A percentile compares a stretch with the other conserved stretches of the same genome.
phyloP scores from a whole-genome alignment of 192 early-diverging fungal genomes.

The Umbelopsis vinacea region DNA sequence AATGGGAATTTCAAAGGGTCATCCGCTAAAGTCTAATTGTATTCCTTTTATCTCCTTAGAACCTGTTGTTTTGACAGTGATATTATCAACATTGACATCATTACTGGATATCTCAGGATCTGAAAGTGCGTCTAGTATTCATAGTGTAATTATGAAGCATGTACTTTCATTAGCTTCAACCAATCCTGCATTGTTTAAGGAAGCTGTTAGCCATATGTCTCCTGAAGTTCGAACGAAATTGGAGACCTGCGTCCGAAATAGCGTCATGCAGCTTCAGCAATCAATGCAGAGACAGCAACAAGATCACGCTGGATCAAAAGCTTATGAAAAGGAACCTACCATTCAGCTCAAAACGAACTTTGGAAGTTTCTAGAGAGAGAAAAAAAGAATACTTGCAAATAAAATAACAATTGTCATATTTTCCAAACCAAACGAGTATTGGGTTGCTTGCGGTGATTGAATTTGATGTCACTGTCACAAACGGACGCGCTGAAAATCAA shows the following conservation, averaged over 20 bases:
- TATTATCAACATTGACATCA: slow-evolving; percentile 51
- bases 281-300: slow-evolving; percentile 42
- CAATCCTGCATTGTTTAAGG: slow-evolving; percentile 47
- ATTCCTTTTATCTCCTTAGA: slow-evolving; percentile 28
- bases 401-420: not conserved
- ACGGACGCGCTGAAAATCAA: slow-evolving; percentile 6
- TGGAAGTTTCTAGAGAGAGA: slow-evolving; percentile 17
- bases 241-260: slow-evolving; percentile 53
- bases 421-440: no score
- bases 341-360: slow-evolving; percentile 52
- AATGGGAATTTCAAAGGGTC: no score
- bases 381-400: not conserved
- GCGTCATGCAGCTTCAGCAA: slow-evolving; percentile 47
- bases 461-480: slow-evolving; percentile 7
- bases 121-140: slow-evolving; percentile 26
- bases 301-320: slow-evolving; percentile 31
- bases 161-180: slow-evolving; percentile 46
- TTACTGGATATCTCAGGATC: slow-evolving; percentile 39
- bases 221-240: slow-evolving; percentile 47
- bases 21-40: no score
- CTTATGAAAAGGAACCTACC: slow-evolving; percentile 42
- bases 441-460: not conserved
- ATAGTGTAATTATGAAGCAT: slow-evolving; percentile 47
- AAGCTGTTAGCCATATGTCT: slow-evolving; percentile 39
- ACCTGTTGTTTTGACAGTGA: slow-evolving; percentile 39